phyloP scores from a whole-genome alignment of 371 early-diverging fungal species.

The Rhizopus delemar region DNA sequence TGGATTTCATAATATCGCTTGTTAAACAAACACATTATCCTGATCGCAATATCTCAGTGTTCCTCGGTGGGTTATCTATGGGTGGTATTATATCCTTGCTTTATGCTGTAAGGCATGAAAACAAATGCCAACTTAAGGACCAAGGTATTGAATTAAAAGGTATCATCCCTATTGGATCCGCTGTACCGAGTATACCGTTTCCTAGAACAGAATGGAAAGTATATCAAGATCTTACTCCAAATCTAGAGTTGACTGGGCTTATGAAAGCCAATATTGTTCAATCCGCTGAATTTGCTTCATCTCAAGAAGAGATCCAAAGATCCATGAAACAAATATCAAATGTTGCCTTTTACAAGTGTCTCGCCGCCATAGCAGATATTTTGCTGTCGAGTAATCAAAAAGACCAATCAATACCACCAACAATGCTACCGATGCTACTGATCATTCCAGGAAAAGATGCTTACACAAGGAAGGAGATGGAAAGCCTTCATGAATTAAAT shows the following conservation, averaged over 20 bases:
- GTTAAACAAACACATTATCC: constrained; percentile 15
- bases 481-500: constrained; percentile 24
- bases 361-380: constrained; percentile 22
- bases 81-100: constrained; percentile 40
- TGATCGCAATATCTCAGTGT: constrained; percentile 7
- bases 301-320: constrained; percentile 18
- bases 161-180: constrained; percentile 31
- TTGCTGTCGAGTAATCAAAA: constrained; percentile 1
- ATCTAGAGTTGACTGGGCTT: constrained; percentile 10
- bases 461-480: constrained; percentile 26
- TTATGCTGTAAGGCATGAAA: constrained; percentile 7
- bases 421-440: constrained; percentile 18
- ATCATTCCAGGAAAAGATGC: constrained; percentile 33
- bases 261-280: constrained; percentile 20
- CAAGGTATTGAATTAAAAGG: constrained; percentile 19
- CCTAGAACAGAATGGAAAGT: constrained; percentile 33
- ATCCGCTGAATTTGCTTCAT: constrained; percentile 16
- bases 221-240: constrained; percentile 16
- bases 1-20: constrained; percentile 19
- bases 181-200: constrained; percentile 22
- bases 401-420: background rate
- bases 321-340: constrained; percentile 25
- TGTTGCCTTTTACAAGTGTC: constrained; percentile 20
- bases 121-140: background rate
- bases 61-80: constrained; percentile 45